Conservation (phyloP, 2,329 filamentous ascomycete species). For the Emydomyces testavorans region DNA sequence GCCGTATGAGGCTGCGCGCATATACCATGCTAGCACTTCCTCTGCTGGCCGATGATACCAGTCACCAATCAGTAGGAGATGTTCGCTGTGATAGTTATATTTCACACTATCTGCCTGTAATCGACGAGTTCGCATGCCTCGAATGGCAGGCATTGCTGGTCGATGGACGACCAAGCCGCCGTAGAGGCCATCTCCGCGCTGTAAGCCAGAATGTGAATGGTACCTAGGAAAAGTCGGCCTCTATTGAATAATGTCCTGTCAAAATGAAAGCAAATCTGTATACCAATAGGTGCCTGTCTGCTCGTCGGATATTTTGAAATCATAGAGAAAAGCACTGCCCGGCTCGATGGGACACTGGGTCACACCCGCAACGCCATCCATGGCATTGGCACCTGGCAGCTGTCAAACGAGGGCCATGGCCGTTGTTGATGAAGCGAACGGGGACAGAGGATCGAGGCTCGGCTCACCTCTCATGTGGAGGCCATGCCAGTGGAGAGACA, state of each 20-base stretch:
- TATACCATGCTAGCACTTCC: conserved; percentile 37
- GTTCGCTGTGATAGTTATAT: conserved; percentile 30
- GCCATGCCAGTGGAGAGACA: conserved; percentile 41
- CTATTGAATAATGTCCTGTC: no score
- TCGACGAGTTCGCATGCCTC: conserved; percentile 17
- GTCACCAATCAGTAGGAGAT: conserved; percentile 40
- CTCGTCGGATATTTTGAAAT: conserved; percentile 29
- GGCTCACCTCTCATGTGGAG: conserved; percentile 31
- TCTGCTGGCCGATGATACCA: conserved; percentile 39
- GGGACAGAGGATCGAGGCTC: neutral
- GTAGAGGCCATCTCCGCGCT: conserved; percentile 38
- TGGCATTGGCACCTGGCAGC: conserved; percentile 19
- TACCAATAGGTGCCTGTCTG: conserved; percentile 41
- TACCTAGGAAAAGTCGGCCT: conserved; percentile 19
- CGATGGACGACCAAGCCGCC: conserved; percentile 40
- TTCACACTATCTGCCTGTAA: conserved; percentile 11
- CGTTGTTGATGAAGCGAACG: no score
- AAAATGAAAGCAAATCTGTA: no score
- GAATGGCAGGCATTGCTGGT: conserved; percentile 20
- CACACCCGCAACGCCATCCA: conserved; percentile 43
- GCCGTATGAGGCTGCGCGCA: conserved; percentile 34
- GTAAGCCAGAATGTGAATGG: conserved; percentile 37
- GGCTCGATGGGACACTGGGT: conserved; percentile 57
- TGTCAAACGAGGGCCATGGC: no score
- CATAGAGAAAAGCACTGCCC: conserved; percentile 40